Evolutionary conservation across 345 rosid species (phyloP).

Genomic region (Garcia nutans): DNA sequence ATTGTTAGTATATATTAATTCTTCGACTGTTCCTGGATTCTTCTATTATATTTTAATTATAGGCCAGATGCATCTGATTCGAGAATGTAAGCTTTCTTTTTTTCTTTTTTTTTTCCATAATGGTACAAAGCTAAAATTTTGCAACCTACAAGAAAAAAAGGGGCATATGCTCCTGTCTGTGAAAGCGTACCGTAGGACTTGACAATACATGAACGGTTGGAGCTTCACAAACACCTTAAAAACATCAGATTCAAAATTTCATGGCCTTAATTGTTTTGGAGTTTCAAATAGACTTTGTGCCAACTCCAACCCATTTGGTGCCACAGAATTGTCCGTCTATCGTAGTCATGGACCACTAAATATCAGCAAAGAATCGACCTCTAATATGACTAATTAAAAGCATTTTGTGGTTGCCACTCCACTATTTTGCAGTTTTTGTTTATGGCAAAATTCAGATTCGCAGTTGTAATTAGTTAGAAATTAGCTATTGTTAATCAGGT

Average conservation of each 20-base stretch:
- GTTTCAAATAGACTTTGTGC: constrained; percentile 1
- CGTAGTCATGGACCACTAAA: constrained; percentile 2
- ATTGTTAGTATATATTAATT: neutral
- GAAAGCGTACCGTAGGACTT: too few relatives aligned
- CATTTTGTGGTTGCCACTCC: too few relatives aligned
- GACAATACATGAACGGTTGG: constrained; percentile 7
- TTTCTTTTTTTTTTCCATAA: too few relatives aligned
- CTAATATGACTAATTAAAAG: neutral
- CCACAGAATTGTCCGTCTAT: too few relatives aligned
- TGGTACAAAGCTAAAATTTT: neutral
- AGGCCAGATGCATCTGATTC: constrained; percentile 1
- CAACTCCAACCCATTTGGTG: neutral
- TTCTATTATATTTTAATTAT: too few relatives aligned
- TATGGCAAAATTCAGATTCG: too few relatives aligned
- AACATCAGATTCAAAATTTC: constrained; percentile 5
- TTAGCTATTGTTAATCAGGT: too few relatives aligned
- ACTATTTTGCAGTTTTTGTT: neutral
- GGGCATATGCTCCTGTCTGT: too few relatives aligned
- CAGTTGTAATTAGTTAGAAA: too few relatives aligned
- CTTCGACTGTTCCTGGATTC: neutral
- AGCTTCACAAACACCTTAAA: constrained; percentile 17
- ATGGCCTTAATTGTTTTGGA: neutral
- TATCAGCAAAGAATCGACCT: neutral
- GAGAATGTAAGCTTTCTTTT: neutral
- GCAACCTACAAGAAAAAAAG: too few relatives aligned